phyloP scores from a whole-genome alignment of 768 basidiomycete species.

The Amanita rubescens region DNA sequence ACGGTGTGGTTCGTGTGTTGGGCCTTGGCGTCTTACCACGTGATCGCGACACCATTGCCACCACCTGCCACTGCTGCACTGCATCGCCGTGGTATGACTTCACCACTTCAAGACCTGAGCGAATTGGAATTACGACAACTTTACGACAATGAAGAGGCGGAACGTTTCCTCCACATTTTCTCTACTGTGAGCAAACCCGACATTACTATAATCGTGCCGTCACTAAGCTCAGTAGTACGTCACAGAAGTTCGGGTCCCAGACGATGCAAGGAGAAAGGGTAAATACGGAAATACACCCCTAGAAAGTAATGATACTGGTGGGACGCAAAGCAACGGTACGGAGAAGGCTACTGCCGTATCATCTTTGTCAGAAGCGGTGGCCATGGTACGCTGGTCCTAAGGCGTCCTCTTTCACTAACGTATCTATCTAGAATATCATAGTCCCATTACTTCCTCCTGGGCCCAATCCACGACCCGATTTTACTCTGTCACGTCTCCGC shows the following conservation, averaged over 20 bases:
- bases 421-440: conserved; percentile 26
- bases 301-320: neutral
- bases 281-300: neutral
- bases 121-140: conserved; percentile 49
- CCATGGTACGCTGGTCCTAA: neutral
- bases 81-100: neutral
- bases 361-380: neutral
- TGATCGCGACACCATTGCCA: conserved; percentile 6
- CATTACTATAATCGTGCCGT: neutral
- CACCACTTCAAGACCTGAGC: conserved; percentile 26
- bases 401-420: neutral
- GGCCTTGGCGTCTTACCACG: conserved; percentile 8
- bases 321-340: no score
- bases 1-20: conserved; percentile 1
- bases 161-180: conserved; percentile 54
- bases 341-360: neutral
- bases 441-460: conserved; percentile 36
- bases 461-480: conserved; percentile 30
- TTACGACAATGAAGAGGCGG: conserved; percentile 59
- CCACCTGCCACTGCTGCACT: neutral
- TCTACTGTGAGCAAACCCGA: conserved; percentile 38
- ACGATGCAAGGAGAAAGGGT: conserved; percentile 13
- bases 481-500: conserved; percentile 47
- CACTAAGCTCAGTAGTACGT: conserved; percentile 38
- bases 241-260: conserved; percentile 40